Base-by-base conservation (phyloP, 2,329 filamentous ascomycete genomes). In the Colletotrichum acutatum region DNA sequence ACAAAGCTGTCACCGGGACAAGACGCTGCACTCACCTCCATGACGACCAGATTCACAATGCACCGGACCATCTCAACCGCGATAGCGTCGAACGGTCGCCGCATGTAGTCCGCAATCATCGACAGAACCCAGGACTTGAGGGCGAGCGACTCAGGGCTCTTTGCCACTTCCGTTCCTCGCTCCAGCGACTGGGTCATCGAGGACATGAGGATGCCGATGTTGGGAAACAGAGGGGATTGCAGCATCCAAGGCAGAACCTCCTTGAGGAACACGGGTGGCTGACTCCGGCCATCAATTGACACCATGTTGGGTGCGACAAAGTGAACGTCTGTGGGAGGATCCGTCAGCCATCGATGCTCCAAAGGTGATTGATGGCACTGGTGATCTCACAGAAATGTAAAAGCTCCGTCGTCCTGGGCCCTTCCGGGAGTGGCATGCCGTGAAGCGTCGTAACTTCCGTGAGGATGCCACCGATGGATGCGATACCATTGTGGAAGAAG, bases 371-470 rank as follows among this genome's bases (percentile, higher is more conserved):
- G 8, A n/a, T 19, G n/a, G n/a, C n/a, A 49, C 42, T 49, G 19
- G 19, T 7, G 3, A 11, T 49, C 78, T 72, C 66, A 80, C 79
- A 80, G 53, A 80, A 78, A 32, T 78, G 75, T 14, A 80, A 74
- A 26, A 80, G 72, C 65, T 80, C 76, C 5, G 75, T 71, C 53
- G 79, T 78, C 3, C 75, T 72, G 19, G 66, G 69, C 1, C 77
- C 75, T 11, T 75, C 22, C 7, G 76, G 76, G 37, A 80, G 76
- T 19, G 77, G 76, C 57, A 80, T 70, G 4, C 72, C 73, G 80
- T 71, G 85, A 85, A 81, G 84, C 84, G 78, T 86, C 82, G 66
- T 76, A 68, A 52, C 71, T 74, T 78, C 71, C 1, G 75, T 68
- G 34, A 78, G 74, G 52, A 77, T 75, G 32, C 75, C 75, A 7